phyloP scores from a whole-genome alignment of 306 rosid genomes.

The Hippophae gyantsensis region DNA sequence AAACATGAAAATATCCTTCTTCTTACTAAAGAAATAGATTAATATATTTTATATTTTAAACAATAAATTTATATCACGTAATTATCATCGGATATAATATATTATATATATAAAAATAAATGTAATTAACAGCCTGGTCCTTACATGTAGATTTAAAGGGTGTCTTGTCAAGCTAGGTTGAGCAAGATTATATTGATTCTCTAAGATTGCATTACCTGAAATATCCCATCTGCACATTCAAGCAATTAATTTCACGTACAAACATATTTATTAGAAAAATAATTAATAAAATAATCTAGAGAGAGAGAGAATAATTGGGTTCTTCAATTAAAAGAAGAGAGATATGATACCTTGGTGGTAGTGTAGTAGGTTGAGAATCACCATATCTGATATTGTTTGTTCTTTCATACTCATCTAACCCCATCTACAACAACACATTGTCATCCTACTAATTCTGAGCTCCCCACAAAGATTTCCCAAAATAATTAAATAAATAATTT shows the following conservation, averaged over 20 bases:
- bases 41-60: too few species aligned
- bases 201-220: constrained; percentile 37
- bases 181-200: constrained; percentile 34
- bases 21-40: too few species aligned
- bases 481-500: too few species aligned
- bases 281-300: neutral
- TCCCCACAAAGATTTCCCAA: too few species aligned
- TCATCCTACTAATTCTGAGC: too few species aligned
- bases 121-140: constrained; percentile 10
- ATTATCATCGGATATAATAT: too few species aligned
- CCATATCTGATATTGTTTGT: constrained; percentile 46
- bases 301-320: neutral
- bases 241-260: constrained; percentile 9
- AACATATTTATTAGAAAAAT: neutral
- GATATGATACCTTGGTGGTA: constrained; percentile 40
- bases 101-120: too few species aligned
- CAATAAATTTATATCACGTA: too few species aligned
- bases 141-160: constrained; percentile 45
- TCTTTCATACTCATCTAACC: constrained; percentile 62
- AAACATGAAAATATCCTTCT: too few species aligned
- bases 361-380: constrained; percentile 50
- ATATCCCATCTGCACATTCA: constrained; percentile 55
- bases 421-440: constrained; percentile 42
- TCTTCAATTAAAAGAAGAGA: too few species aligned
- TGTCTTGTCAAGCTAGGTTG: constrained; percentile 67